A percentile compares a stretch with the other conserved stretches of the same genome.
phyloP scores from a whole-genome alignment of 345 rosid species.

The Acer yangbiense region DNA sequence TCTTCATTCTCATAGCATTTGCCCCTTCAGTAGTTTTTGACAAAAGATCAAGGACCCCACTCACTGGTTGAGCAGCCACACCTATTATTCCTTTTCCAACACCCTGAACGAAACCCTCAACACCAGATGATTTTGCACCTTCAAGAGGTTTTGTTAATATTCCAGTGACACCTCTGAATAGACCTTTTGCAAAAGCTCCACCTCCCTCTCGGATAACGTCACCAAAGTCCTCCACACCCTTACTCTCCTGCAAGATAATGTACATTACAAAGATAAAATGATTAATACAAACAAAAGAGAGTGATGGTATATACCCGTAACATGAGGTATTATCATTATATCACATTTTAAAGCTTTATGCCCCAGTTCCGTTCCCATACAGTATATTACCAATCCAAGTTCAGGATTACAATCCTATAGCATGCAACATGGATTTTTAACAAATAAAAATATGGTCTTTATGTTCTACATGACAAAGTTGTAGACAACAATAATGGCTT shows the following conservation, averaged over 20 bases:
- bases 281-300: not conserved
- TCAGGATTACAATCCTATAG: no score
- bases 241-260: conserved; percentile 66
- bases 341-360: not conserved
- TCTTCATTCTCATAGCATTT: conserved; percentile 98
- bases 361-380: not conserved
- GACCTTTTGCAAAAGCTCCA: conserved; percentile 96
- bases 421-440: no score
- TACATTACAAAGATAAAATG: conserved; percentile 15
- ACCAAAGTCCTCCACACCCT: conserved; percentile 95
- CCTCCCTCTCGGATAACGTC: conserved; percentile 99
- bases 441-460: not conserved
- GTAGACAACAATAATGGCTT: not conserved
- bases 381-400: not conserved
- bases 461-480: not conserved
- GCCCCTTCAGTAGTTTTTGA: conserved; percentile 99
- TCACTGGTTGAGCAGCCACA: conserved; percentile 99
- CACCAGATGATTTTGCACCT: conserved; percentile 96
- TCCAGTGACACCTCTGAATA: conserved; percentile 97
- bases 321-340: not conserved
- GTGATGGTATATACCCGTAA: not conserved
- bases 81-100: conserved; percentile 98
- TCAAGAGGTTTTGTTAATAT: conserved; percentile 97
- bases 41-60: conserved; percentile 97
- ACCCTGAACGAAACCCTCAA: conserved; percentile 97